Evolutionary conservation across 768 basidiomycete genomes (phyloP), one percentile per base, ranked within the genome.

Genomic region (Termitomyces sp.): DNA sequence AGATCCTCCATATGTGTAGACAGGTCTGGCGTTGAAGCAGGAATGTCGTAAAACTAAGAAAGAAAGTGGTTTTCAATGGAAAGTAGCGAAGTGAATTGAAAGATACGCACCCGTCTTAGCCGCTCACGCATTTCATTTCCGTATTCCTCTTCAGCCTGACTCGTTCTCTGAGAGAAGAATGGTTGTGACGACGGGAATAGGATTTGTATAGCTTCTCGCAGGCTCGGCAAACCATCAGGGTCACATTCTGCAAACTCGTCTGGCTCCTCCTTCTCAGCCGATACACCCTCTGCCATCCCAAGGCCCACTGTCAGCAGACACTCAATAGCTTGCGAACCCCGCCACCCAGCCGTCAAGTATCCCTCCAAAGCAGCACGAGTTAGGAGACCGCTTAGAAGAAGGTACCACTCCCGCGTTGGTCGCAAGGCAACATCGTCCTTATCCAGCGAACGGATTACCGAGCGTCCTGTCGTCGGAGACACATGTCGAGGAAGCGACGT

Each of bases 331-430:
- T 84, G 80, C 1, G 80, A 70, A 0, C 92, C 91, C 27, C 77
- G 79, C 92, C 92, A 95, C 0, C 88, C 86, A 10, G 84, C 86
- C 1, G 84, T 85, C 42, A 94, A 76, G 64, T 94, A 94, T 0
- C 92, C 92, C 63, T 95, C 91, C 49, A 94, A 70, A 18, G 85
- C 88, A 0, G 90, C 90, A n/a, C 91, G 81, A 5, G 91, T 91
- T 27, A 92, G 73, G 22, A 95, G 72, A 2, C 88, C 85, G 0
- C 82, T 82, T 15, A 93, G 75, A 12, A 95, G 76, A 70, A 87
- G 77, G 68, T 92, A 94, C 92, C 92, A 94, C 59, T 85, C 83
- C 23, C 80, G 72, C 25, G 89, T 86, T 0, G 91, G 91, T 2
- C 77, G 75, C 32, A 89, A 67, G 0, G 86, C 84, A n/a, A 70